Evolutionary conservation across 2,329 filamentous ascomycete genomes (phyloP), one percentile per base, ranked within the genome.

Genomic region (Fusarium scirpi): DNA sequence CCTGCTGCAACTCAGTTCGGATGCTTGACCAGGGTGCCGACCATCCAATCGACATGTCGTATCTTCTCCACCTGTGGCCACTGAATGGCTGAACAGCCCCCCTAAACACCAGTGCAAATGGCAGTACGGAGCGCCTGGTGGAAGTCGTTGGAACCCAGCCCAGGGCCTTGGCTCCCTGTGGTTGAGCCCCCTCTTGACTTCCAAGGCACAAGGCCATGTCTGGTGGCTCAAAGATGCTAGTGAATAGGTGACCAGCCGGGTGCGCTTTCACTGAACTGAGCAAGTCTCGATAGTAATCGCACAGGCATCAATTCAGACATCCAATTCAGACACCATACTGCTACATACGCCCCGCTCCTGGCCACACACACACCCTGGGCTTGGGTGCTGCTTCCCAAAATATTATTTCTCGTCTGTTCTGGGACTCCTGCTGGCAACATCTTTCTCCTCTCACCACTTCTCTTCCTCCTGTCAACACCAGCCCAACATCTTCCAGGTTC

Each of bases 391-490:
- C 69, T 71, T 76, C 78, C 78, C 77, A 80, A 80, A 80, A 80
- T 80, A 80, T 79, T 80, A 80, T 80, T 80, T 79, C 78, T 79
- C 78, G 72, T 76, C 69, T 70, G 67, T 72, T 76, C 70, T 76
- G 67, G 65, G 69, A 72, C 71, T 62, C 69, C 76, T 67, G 54
- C 66, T 74, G 67, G 67, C 67, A 64, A 55, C 62, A 53, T 64
- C 59, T 72, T 65, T 69, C 62, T 63, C 68, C 67, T 73, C 73
- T 76, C 71, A 70, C 71, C 67, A 73, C 69, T 67, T 62, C 52
- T 58, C 68, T 58, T 65, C 59, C 61, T 65, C 46, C 55, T 56
- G 55, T 40, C 62, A 73, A 49, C 67, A 67, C 59, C 62, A 58
- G 45, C 62, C 46, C 47, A 66, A 45, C 56, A 67, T 60, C 53